Percentiles rank a stretch among this genome's conserved stretches.
Conservation (phyloP, 108 stramenopile genomes). For the Skeletonema costatum region DNA sequence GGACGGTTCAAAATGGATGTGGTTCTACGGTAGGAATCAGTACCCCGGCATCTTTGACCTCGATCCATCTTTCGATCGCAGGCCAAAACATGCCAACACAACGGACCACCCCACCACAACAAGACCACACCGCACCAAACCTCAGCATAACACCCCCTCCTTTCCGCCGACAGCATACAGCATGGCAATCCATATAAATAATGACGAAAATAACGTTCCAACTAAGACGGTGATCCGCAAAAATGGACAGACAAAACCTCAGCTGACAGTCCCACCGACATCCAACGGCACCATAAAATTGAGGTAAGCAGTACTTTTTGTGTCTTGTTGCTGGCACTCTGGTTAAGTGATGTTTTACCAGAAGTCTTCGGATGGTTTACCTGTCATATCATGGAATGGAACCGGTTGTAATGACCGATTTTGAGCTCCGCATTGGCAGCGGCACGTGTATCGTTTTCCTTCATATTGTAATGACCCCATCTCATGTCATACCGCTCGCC, state of each 20-base stretch:
- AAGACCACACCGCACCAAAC: not conserved
- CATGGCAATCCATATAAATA: not conserved
- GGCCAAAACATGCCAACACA: too few species aligned
- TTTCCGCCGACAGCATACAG: not conserved
- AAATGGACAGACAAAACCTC: not conserved
- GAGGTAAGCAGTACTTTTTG: not conserved
- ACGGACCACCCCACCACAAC: too few species aligned
- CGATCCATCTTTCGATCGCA: too few species aligned
- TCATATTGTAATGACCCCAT: not conserved
- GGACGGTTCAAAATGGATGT: too few species aligned
- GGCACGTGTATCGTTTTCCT: not conserved
- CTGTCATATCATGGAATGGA: too few species aligned
- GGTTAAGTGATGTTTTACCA: not conserved
- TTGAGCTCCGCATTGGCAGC: too few species aligned
- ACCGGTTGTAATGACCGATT: too few species aligned
- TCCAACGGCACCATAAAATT: not conserved
- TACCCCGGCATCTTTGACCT: too few species aligned
- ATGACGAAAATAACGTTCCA: not conserved
- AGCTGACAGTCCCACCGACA: not conserved
- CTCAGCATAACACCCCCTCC: too few species aligned
- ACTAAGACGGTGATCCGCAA: not conserved
- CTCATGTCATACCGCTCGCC: not conserved
- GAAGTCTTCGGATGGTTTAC: too few species aligned
- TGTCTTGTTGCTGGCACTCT: not conserved
- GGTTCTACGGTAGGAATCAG: too few species aligned